A percentile compares a stretch with the other conserved stretches of the same genome.
Evolutionary conservation across 2,329 filamentous ascomycete species (phyloP).

Genomic region (Delphinella strobiligena): DNA sequence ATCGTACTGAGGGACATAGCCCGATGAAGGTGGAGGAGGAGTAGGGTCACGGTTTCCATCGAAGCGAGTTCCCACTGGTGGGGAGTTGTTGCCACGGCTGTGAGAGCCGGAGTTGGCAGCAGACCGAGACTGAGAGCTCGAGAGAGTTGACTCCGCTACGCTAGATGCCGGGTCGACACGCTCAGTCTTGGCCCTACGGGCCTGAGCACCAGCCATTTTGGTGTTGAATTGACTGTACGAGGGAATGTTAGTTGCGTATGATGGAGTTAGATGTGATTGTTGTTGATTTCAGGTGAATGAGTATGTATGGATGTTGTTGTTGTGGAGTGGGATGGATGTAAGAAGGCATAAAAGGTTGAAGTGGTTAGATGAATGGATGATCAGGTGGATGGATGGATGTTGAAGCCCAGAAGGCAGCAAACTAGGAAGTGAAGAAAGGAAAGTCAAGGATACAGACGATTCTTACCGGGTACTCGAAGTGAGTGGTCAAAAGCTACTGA

Average conservation of each 20-base stretch:
- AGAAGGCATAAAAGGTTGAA: constrained; percentile 2
- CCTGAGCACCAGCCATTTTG: constrained; percentile 7
- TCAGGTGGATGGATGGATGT: not conserved
- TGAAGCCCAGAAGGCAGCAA: no score
- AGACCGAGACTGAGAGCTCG: constrained; percentile 1
- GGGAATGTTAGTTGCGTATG: not conserved
- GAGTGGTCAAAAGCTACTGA: no score
- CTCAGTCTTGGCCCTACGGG: not conserved
- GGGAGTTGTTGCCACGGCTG: not conserved
- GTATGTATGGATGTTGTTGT: constrained; percentile 5
- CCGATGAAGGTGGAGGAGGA: not conserved
- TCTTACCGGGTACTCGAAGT: no score
- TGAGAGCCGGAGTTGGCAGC: not conserved
- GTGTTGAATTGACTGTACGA: not conserved
- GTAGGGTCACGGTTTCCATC: constrained; percentile 13
- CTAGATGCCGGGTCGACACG: not conserved
- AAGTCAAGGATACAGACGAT: no score
- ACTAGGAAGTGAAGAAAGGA: no score
- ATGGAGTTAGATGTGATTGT: not conserved
- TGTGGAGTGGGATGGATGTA: constrained; percentile 3
- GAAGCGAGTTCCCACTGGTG: constrained; percentile 1
- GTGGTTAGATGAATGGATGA: constrained; percentile 1
- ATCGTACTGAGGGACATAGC: no score
- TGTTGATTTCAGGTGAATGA: constrained; percentile 1
- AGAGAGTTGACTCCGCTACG: not conserved